phyloP scores from a whole-genome alignment of 2,329 filamentous ascomycete species.

The Chaetomiaceae sp. region DNA sequence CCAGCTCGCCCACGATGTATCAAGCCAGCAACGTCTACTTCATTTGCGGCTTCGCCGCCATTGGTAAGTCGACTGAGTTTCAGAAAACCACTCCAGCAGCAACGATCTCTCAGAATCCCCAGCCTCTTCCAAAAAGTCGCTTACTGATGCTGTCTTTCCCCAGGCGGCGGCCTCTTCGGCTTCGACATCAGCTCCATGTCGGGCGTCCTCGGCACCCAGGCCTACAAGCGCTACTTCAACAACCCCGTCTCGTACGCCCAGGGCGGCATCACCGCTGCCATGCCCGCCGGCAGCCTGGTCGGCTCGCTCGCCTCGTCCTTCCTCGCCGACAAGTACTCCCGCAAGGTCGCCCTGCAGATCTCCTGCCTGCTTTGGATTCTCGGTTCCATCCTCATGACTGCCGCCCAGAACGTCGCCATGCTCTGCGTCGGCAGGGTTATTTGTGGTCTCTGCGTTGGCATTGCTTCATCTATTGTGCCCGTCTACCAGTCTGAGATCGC shows the following conservation, averaged over 20 bases:
- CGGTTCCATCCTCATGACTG: conserved; percentile 50
- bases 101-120: too few species aligned
- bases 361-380: conserved; percentile 47
- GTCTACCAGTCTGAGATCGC: conserved; percentile 65
- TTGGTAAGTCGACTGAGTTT: conserved; percentile 40
- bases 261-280: conserved; percentile 65
- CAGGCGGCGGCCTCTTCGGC: conserved; percentile 65
- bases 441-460: conserved; percentile 67
- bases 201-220: conserved; percentile 57
- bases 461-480: conserved; percentile 64
- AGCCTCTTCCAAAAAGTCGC: too few species aligned
- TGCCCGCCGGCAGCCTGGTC: conserved; percentile 66
- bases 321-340: conserved; percentile 44
- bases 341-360: conserved; percentile 44
- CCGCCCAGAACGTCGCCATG: conserved; percentile 62
- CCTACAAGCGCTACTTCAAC: conserved; percentile 67
- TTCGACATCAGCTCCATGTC: conserved; percentile 76
- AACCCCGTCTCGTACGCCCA: conserved; percentile 53
- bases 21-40: conserved; percentile 48
- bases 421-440: conserved; percentile 65
- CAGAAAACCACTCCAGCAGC: neutral
- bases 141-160: neutral
- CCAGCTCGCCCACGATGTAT: conserved; percentile 31
- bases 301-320: conserved; percentile 48
- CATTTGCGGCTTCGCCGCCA: conserved; percentile 57